These are phyloP conservation scores for Sphaerosporella brunnea DNA, from an alignment of 495 filamentous ascomycete species.

Conservation along the genomic window DNA sequence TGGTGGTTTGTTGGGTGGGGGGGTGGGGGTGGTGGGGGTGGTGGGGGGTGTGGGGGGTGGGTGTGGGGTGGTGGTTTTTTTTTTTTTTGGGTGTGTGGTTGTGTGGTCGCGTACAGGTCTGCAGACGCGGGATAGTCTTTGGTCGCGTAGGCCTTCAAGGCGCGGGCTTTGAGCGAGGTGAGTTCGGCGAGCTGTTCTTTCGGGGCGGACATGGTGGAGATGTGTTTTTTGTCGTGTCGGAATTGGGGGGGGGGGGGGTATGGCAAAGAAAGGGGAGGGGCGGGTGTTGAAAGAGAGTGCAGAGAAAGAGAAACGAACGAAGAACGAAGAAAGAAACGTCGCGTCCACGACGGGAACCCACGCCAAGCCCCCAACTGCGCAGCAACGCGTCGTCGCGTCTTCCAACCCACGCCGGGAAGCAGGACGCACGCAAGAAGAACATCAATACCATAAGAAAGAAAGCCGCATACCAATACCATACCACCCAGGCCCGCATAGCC, in stretches of 20 bases:
- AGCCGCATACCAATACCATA: no score
- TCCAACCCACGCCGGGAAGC: neutral
- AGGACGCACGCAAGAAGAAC: no score
- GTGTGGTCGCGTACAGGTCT: slow-evolving; percentile 72
- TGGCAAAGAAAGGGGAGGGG: slow-evolving; percentile 1
- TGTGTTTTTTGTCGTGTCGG: neutral
- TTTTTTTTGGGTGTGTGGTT: no score
- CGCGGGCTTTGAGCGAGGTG: slow-evolving; percentile 35
- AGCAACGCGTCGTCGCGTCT: slow-evolving; percentile 2
- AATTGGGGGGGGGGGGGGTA: neutral
- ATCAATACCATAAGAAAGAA: no score
- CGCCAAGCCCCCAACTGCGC: neutral
- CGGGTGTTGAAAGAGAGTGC: no score
- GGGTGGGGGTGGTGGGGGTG: no score
- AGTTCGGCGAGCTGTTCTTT: slow-evolving; percentile 10
- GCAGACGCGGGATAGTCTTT: slow-evolving; percentile 73
- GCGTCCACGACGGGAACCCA: no score
- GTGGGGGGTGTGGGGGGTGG: no score
- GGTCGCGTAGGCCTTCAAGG: slow-evolving; percentile 54
- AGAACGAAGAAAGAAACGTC: slow-evolving; percentile 6
- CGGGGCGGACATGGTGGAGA: slow-evolving; percentile 4
- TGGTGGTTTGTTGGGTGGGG: no score
- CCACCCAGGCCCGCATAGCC: no score
- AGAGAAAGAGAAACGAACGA: neutral
- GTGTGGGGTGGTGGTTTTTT: no score